Evolutionary conservation across 2,329 filamentous ascomycete species (phyloP), one percentile per base, ranked within the genome.

Genomic region (Fusarium veterinarium): DNA sequence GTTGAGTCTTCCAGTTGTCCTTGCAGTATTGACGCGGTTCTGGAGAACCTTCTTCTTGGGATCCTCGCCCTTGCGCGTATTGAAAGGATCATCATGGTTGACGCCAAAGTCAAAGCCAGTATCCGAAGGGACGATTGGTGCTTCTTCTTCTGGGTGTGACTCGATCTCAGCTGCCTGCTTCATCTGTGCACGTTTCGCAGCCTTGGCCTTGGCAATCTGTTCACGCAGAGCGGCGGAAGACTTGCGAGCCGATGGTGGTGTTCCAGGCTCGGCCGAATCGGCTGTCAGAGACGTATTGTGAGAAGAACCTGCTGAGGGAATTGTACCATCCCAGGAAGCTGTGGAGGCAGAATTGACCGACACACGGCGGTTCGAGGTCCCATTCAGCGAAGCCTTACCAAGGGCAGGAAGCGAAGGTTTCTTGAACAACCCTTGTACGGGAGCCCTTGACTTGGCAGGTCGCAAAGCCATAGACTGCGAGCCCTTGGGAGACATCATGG

Each of bases 201-300:
- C 95, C 79, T 95, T 97, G 2, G 96, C 95, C 76, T 95, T 95
- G 41, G 95, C 94, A 71, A 98, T 98, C 60, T 96, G 95, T 57
- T 98, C 94, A 38, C 96, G 90, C 19, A 99, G 83, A 1, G 95
- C 91, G 20, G 89, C 86, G 1, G 95, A 98, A 0, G 95, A 95
- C 76, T 93, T 96, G 42, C 83, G 80, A 59, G 75, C 79, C 1
- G 81, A 77, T 10, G 76, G 66, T 1, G 75, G 75, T 11, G 73
- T 64, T 25, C 74, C 59, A 16, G 73, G 68, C 19, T 76, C 74
- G 1, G 62, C 38, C 3, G 69, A 64, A 10, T 67, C 52, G 8
- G 59, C 67, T 30, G 69, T 71, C 25, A 70, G 51, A 1, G 67
- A 65, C 0, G 65, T 72, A 1, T 62, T 72, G 41, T 64, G 61